phyloP scores from a whole-genome alignment of 2,329 filamentous ascomycete genomes.

The Aspergillus sp. region DNA sequence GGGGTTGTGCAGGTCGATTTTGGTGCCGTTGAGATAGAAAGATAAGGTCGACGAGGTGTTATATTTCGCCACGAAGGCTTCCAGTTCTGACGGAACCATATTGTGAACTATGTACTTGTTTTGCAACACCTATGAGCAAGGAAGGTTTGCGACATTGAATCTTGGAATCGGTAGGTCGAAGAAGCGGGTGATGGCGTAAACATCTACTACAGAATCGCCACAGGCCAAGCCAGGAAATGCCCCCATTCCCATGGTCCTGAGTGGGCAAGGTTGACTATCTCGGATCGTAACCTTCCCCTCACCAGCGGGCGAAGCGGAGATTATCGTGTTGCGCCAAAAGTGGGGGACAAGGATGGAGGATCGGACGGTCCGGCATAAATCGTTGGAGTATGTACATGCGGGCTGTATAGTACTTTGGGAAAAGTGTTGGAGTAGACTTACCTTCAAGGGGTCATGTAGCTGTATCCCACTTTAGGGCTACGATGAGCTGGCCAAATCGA shows the following conservation, averaged over 20 bases:
- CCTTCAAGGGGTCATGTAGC: background rate
- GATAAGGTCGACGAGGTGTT: conserved; percentile 55
- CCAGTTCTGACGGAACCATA: background rate
- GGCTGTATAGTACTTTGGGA: background rate
- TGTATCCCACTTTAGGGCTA: too few relatives aligned
- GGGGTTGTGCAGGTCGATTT: conserved; percentile 61
- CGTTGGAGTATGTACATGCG: background rate
- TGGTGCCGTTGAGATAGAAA: conserved; percentile 86
- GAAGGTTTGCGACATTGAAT: too few relatives aligned
- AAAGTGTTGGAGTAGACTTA: background rate
- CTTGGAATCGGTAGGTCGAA: too few relatives aligned
- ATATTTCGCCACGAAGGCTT: background rate
- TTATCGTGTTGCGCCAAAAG: conserved; percentile 4
- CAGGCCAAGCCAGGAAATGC: background rate
- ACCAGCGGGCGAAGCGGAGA: conserved; percentile 2
- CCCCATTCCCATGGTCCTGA: background rate
- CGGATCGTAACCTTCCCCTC: background rate
- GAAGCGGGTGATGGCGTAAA: too few relatives aligned
- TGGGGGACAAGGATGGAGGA: conserved; percentile 3
- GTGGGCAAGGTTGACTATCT: background rate
- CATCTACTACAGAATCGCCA: background rate
- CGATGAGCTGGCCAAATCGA: too few relatives aligned
- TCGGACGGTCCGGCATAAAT: background rate
- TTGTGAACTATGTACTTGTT: background rate
- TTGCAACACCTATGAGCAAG: background rate